Conservation (phyloP, 768 basidiomycete species). For the Kwoniella heveanensis region DNA sequence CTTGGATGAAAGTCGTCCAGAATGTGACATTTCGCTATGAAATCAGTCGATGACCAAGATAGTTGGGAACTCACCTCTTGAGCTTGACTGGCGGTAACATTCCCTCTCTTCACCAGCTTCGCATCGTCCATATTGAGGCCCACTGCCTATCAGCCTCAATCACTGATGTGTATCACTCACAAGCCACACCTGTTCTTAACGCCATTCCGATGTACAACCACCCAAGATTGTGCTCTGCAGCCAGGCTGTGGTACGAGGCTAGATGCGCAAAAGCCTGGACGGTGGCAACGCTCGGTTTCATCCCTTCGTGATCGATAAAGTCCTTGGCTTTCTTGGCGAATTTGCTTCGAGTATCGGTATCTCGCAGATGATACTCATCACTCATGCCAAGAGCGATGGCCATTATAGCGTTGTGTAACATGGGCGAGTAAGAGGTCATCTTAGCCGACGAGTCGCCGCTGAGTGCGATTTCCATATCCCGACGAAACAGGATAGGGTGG, state of each 20-base stretch:
- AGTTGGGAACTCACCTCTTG: constrained; percentile 30
- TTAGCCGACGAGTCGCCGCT: constrained; percentile 9
- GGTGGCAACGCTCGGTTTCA: constrained; percentile 58
- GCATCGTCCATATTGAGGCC: constrained; percentile 48
- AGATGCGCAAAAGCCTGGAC: constrained; percentile 59
- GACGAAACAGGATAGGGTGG: constrained; percentile 33
- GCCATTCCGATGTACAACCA: constrained; percentile 60
- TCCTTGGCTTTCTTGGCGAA: constrained; percentile 58
- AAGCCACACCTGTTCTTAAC: constrained; percentile 34
- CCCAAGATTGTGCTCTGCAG: constrained; percentile 59
- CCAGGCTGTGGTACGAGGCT: constrained; percentile 57
- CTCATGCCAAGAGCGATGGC: constrained; percentile 58
- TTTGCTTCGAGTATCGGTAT: constrained; percentile 45
- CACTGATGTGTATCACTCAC: constrained; percentile 31
- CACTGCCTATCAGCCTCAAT: constrained; percentile 29
- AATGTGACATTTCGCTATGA: constrained; percentile 43
- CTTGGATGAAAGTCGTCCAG: constrained; percentile 49
- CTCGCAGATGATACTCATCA: constrained; percentile 56
- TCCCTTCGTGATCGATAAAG: constrained; percentile 58
- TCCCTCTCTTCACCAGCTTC: constrained; percentile 34
- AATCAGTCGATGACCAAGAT: background rate
- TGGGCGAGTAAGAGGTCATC: constrained; percentile 66
- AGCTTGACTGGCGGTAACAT: constrained; percentile 37
- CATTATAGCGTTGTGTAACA: constrained; percentile 71
- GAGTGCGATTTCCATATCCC: constrained; percentile 36